A percentile compares a stretch with the other conserved stretches of the same genome.
These are phyloP conservation scores for Huntiella abstrusa DNA, from an alignment of 2,329 filamentous ascomycete species.

Conservation along the genomic window DNA sequence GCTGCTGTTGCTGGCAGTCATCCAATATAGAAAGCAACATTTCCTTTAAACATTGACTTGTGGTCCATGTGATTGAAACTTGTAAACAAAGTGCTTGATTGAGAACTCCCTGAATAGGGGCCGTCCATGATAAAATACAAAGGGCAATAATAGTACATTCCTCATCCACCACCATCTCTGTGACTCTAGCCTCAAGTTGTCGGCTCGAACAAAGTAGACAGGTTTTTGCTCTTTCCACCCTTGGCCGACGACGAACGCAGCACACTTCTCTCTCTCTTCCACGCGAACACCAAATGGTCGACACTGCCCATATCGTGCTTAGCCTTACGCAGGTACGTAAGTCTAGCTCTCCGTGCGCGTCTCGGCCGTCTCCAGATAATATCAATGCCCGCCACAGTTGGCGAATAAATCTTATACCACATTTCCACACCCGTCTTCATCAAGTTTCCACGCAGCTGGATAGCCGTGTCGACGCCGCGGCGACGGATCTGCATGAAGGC, in stretches of 20 bases:
- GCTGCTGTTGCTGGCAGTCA: not conserved
- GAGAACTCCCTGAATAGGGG: not conserved
- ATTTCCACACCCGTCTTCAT: conserved; percentile 83
- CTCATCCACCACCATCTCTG: conserved; percentile 1
- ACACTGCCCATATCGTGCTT: conserved; percentile 78
- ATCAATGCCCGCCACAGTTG: conserved; percentile 77
- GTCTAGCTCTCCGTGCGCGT: conserved; percentile 66
- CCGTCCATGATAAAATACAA: conserved; percentile 6
- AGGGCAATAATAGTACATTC: conserved; percentile 10
- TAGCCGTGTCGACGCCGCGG: conserved; percentile 72
- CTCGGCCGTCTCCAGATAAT: conserved; percentile 74
- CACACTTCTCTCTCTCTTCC: conserved; percentile 27
- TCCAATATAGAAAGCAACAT: not conserved
- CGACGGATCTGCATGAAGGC: conserved; percentile 75
- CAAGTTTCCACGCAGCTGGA: conserved; percentile 71
- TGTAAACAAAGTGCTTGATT: conserved; percentile 1
- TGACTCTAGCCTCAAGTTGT: not conserved
- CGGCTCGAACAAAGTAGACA: conserved; percentile 12
- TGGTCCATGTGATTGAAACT: not conserved
- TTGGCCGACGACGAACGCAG: conserved; percentile 16
- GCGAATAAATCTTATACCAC: conserved; percentile 92
- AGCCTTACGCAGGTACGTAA: conserved; percentile 81
- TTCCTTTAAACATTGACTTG: not conserved
- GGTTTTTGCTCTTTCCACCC: conserved; percentile 9
- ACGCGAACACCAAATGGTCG: conserved; percentile 50